Evolutionary conservation across 352 stramenopile species (phyloP).

Genomic region (Globisporangium nodosum): DNA sequence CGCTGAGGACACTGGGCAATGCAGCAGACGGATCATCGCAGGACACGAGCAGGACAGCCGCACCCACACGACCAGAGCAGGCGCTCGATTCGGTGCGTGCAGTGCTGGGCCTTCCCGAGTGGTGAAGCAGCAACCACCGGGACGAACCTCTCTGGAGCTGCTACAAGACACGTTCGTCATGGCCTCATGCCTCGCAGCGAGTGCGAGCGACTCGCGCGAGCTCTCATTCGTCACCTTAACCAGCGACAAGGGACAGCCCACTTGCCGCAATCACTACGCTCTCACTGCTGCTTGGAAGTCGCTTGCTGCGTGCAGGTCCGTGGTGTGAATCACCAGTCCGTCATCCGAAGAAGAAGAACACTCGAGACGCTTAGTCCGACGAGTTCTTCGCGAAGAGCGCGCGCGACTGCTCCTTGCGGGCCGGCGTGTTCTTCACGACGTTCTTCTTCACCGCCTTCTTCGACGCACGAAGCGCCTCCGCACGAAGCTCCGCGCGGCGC

Average conservation of each 20-base stretch:
- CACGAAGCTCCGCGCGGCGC: slow-evolving; percentile 85
- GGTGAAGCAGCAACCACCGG: slow-evolving; percentile 4
- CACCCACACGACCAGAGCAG: slow-evolving; percentile 5
- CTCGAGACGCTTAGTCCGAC: slow-evolving; percentile 46
- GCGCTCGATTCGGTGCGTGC: slow-evolving; percentile 20
- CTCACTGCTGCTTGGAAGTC: slow-evolving; percentile 1
- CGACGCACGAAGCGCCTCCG: slow-evolving; percentile 81
- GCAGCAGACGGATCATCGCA: background rate
- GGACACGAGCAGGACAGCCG: background rate
- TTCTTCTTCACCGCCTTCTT: slow-evolving; percentile 89
- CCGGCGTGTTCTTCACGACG: slow-evolving; percentile 71
- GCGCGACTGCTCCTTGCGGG: slow-evolving; percentile 71
- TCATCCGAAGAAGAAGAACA: background rate
- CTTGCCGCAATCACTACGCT: background rate
- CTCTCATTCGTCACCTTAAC: background rate
- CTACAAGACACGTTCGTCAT: background rate
- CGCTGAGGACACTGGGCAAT: background rate
- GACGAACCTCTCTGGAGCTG: too few relatives aligned
- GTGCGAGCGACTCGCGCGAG: background rate
- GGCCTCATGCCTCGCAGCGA: slow-evolving; percentile 8
- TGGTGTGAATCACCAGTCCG: background rate
- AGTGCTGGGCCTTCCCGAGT: slow-evolving; percentile 19
- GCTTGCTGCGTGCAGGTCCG: background rate
- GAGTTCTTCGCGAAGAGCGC: slow-evolving; percentile 80
- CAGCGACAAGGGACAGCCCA: background rate